These are phyloP conservation scores for Termitomyces titanicus DNA, from an alignment of 768 basidiomycete species.

Conservation along the genomic window DNA sequence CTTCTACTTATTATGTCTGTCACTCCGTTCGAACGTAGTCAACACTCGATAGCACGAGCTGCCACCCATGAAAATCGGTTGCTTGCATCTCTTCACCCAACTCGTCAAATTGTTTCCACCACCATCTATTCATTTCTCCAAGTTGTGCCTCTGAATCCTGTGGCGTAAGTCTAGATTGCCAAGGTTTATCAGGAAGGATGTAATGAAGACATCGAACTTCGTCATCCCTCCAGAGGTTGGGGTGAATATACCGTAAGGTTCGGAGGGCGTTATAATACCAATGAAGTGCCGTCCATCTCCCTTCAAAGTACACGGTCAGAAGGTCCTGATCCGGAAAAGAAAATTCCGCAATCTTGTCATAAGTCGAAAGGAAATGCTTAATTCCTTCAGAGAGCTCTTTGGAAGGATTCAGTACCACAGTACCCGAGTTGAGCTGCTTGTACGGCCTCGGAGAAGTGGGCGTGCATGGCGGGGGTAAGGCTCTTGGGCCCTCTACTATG, in stretches of 20 bases:
- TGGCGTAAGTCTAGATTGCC: constrained; percentile 53
- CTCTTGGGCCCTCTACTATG: constrained; percentile 43
- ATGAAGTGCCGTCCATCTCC: constrained; percentile 72
- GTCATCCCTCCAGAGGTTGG: constrained; percentile 76
- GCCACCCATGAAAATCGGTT: constrained; percentile 44
- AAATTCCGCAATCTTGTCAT: constrained; percentile 36
- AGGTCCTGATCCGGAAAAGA: constrained; percentile 92
- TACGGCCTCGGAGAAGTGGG: constrained; percentile 65
- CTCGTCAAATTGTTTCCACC: constrained; percentile 70
- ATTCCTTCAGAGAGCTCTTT: constrained; percentile 48
- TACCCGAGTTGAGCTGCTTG: constrained; percentile 84
- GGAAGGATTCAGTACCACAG: constrained; percentile 83
- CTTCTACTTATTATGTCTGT: neutral
- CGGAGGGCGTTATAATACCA: constrained; percentile 95
- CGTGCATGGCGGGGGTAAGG: constrained; percentile 29
- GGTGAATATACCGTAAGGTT: constrained; percentile 73
- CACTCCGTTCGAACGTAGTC: constrained; percentile 20
- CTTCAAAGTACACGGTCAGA: constrained; percentile 74
- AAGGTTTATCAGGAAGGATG: constrained; percentile 84
- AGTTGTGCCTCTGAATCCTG: constrained; percentile 35
- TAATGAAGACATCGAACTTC: constrained; percentile 88
- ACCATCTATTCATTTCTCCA: constrained; percentile 63
- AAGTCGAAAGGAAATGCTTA: constrained; percentile 47
- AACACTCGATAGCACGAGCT: constrained; percentile 49
- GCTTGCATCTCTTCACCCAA: constrained; percentile 40